phyloP scores from a whole-genome alignment of 1,284 basidiomycete species.

The Ustilago bromivora region DNA sequence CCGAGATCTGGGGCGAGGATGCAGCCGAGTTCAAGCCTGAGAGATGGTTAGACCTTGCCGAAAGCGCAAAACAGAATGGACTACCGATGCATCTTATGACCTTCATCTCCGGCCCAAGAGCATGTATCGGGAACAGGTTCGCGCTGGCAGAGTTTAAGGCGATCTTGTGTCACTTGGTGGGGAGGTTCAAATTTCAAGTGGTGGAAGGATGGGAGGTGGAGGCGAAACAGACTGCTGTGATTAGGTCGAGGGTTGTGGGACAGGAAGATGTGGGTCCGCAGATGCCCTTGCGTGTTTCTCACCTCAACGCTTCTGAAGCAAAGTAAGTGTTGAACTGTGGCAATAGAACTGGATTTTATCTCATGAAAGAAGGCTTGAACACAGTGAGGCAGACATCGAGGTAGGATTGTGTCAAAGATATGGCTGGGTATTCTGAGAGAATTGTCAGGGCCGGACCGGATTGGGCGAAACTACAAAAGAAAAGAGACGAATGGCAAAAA shows the following conservation, averaged over 20 bases:
- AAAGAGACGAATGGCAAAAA: background rate
- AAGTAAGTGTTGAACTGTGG: background rate
- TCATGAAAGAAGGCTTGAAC: background rate
- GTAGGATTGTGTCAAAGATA: background rate
- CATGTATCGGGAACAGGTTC: slow-evolving; percentile 64
- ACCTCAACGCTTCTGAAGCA: slow-evolving; percentile 10
- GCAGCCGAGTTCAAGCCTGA: slow-evolving; percentile 58
- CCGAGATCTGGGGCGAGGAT: slow-evolving; percentile 56
- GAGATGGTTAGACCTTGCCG: slow-evolving; percentile 57
- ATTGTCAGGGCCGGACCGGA: slow-evolving; percentile 17
- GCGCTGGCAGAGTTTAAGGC: slow-evolving; percentile 65
- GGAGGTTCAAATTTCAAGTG: slow-evolving; percentile 48
- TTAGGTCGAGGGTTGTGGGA: slow-evolving; percentile 41
- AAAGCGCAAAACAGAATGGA: slow-evolving; percentile 25
- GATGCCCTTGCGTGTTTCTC: slow-evolving; percentile 51
- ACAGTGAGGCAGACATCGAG: background rate
- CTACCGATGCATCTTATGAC: slow-evolving; percentile 55
- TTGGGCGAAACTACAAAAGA: slow-evolving; percentile 13
- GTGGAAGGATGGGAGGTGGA: slow-evolving; percentile 57
- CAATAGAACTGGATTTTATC: background rate
- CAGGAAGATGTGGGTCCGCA: slow-evolving; percentile 58
- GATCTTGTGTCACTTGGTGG: slow-evolving; percentile 53
- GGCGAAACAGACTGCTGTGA: slow-evolving; percentile 50
- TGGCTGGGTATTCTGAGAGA: slow-evolving; percentile 40
- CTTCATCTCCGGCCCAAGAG: slow-evolving; percentile 62